Conservation (phyloP, 371 early-diverging fungal genomes). For the Mucor velutinosus region DNA sequence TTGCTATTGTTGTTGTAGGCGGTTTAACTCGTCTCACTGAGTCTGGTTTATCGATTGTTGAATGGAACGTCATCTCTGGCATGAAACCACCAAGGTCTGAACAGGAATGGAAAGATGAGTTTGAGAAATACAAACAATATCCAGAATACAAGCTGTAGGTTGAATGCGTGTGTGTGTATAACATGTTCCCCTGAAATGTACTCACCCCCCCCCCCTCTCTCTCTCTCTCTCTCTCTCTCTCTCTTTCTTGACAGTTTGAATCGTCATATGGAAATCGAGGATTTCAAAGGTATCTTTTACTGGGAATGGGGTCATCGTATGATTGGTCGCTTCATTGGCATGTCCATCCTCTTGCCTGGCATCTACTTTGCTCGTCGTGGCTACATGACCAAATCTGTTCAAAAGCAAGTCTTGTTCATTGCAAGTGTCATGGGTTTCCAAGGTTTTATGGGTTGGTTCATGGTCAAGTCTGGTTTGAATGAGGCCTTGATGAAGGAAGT, state of each 20-base stretch:
- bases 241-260: slow-evolving; percentile 64
- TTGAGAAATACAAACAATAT: slow-evolving; percentile 95
- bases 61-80: slow-evolving; percentile 95
- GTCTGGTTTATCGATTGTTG: slow-evolving; percentile 92
- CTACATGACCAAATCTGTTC: slow-evolving; percentile 70
- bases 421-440: slow-evolving; percentile 84
- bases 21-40: slow-evolving; percentile 96
- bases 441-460: slow-evolving; percentile 97
- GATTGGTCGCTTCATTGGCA: slow-evolving; percentile 89
- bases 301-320: slow-evolving; percentile 97
- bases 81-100: slow-evolving; percentile 87
- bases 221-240: too few species aligned
- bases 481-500: slow-evolving; percentile 76
- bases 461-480: slow-evolving; percentile 92
- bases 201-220: too few species aligned
- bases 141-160: slow-evolving; percentile 93
- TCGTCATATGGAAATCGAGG: slow-evolving; percentile 82
- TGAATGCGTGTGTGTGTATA: not conserved
- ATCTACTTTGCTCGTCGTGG: slow-evolving; percentile 82
- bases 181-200: not conserved
- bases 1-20: slow-evolving; percentile 93
- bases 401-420: slow-evolving; percentile 69
- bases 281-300: slow-evolving; percentile 95
- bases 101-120: slow-evolving; percentile 90
- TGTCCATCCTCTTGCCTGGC: slow-evolving; percentile 83